Evolutionary conservation across 23 red algal species (phyloP).

Genomic region (Gracilaria domingensis): DNA sequence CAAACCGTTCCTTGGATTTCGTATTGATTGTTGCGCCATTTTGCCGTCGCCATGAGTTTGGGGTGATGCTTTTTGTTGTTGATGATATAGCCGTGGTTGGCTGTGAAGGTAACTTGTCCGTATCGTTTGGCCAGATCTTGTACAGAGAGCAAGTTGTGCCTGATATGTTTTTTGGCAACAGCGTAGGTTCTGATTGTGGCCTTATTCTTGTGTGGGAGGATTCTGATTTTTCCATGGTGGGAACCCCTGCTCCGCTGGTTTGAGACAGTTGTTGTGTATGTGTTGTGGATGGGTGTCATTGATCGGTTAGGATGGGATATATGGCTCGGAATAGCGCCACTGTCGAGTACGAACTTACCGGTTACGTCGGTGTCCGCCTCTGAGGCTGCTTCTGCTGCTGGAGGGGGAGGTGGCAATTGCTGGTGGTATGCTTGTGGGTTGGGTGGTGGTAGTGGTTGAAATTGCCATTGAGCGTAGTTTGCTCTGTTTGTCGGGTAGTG

Average conservation of each 20-base stretch:
- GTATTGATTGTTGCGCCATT: not conserved
- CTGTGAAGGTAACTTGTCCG: not conserved
- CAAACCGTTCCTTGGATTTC: not conserved
- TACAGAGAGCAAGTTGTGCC: constrained; percentile 1
- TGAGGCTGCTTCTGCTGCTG: not conserved
- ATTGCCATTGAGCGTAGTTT: no score
- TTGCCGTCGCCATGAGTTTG: not conserved
- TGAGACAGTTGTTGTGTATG: not conserved
- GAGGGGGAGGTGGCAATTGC: no score
- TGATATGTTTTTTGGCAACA: not conserved
- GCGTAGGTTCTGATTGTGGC: not conserved
- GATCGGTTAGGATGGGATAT: not conserved
- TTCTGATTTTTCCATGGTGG: not conserved
- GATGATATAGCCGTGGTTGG: not conserved
- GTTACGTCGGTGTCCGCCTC: constrained; percentile 3
- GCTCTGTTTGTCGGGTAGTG: no score
- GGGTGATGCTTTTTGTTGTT: not conserved
- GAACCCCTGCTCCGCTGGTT: constrained; percentile 15
- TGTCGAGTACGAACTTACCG: not conserved
- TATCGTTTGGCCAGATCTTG: not conserved
- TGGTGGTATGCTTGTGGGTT: no score
- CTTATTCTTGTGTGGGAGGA: not conserved
- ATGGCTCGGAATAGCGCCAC: not conserved
- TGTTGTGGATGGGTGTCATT: not conserved
- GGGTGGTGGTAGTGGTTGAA: no score